phyloP scores from a whole-genome alignment of 129 eudicot species.

The Ambrosia trifida region DNA sequence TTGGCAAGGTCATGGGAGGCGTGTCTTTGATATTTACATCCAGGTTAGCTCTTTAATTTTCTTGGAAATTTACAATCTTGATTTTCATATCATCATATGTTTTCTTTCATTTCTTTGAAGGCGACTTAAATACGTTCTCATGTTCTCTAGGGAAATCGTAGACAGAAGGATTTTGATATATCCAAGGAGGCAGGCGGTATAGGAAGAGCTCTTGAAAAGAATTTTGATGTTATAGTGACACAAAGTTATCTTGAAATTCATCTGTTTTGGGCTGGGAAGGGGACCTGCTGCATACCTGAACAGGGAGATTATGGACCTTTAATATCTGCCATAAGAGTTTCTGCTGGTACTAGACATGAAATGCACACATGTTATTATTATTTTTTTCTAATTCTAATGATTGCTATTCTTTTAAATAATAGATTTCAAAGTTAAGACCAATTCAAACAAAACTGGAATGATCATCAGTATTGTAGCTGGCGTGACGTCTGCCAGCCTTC shows the following conservation, averaged over 20 bases:
- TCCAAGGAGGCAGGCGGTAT: slow-evolving; percentile 54
- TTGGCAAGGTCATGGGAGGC: slow-evolving; percentile 53
- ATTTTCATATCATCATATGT: background rate
- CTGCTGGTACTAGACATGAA: slow-evolving; percentile 36
- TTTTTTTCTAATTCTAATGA: slow-evolving; percentile 2
- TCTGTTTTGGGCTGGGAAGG: slow-evolving; percentile 66
- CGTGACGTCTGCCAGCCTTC: slow-evolving; percentile 33
- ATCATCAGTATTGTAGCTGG: slow-evolving; percentile 42
- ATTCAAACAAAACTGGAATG: slow-evolving; percentile 45
- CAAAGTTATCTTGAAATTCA: slow-evolving; percentile 49
- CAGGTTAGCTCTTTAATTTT: slow-evolving; percentile 39
- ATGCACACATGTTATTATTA: background rate
- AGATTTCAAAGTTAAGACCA: slow-evolving; percentile 30
- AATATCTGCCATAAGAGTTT: slow-evolving; percentile 51
- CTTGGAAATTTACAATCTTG: background rate
- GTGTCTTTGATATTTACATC: slow-evolving; percentile 53
- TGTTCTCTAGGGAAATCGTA: slow-evolving; percentile 42
- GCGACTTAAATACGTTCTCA: background rate
- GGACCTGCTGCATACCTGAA: slow-evolving; percentile 58
- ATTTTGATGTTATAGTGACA: slow-evolving; percentile 37
- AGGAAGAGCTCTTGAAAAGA: slow-evolving; percentile 37
- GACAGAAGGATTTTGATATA: slow-evolving; percentile 50
- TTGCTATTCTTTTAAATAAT: background rate
- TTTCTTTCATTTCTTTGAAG: background rate
- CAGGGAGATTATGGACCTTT: slow-evolving; percentile 57